Evolutionary conservation across 106 monocot genomes (phyloP), one percentile per base, ranked within the genome.

Genomic region (Vanilla planifolia): DNA sequence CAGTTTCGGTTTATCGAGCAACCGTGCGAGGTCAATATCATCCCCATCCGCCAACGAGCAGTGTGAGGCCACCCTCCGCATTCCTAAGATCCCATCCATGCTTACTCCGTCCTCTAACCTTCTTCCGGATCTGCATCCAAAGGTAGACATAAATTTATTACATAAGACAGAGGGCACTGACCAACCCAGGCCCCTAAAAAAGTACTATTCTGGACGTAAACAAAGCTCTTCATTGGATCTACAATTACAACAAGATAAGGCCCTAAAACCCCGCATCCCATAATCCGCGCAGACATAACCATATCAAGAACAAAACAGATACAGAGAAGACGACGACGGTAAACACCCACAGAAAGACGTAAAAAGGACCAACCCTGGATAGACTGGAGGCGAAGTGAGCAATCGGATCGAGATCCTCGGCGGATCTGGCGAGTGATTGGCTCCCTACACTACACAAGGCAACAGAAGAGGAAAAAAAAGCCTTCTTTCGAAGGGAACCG

Each of bases 1-100:
- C 43, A 83, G 52, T 64, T 53, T 77, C 19, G 78, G 80, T 71
- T 72, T 80, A 63, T 86, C 78, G 11, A 80, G 75, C 8, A 82
- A 67, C 48, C 72, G 45, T 16, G 65, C 68, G n/a, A 89, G 60
- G 25, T 80, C 86, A 19, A 71, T 27, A 62, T 86, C 83, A 33
- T 76, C 80, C 4, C 0, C 71, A 9, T 89, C 94, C 25, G 78
- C 40, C 8, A 89, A 36, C 5, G 89, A 83, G n/a, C 47, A 51
- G 36, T 80, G 51, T 1, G 83, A 80, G 0, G 37, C 65, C 61
- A 82, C 79, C 55, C 63, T 61, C 39, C 62, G 26, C 60, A 77
- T 51, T 6, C 82, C 64, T 21, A 21, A 3, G 33, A 57, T 57
- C 22, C 57, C 57, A 20, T 57, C 57, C 57, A 57, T 57, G 14